Percentiles rank a stretch among this genome's conserved stretches.
These are phyloP conservation scores for Boletus mariae DNA, from an alignment of 1,284 basidiomycete species.

Conservation along the genomic window DNA sequence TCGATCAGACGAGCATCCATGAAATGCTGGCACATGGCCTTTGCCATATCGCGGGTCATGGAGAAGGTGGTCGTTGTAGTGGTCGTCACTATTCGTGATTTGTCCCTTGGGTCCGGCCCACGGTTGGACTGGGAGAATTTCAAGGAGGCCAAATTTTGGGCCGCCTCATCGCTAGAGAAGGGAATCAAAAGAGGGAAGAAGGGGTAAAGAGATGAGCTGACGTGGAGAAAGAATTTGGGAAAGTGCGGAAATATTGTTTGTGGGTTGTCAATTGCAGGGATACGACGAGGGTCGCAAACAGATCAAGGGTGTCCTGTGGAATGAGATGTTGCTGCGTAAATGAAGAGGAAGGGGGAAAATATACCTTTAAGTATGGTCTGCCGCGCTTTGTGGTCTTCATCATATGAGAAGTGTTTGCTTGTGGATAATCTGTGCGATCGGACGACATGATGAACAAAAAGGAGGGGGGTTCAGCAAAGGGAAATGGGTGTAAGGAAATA, in stretches of 20 bases:
- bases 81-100: slow-evolving; percentile 94
- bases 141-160: slow-evolving; percentile 88
- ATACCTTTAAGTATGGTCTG: slow-evolving; percentile 88
- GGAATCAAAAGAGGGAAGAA: slow-evolving; percentile 16
- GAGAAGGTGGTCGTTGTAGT: slow-evolving; percentile 99
- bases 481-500: slow-evolving; percentile 27
- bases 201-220: slow-evolving; percentile 38
- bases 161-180: slow-evolving; percentile 84
- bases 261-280: slow-evolving; percentile 87
- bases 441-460: slow-evolving; percentile 36
- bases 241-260: slow-evolving; percentile 94
- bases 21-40: slow-evolving; percentile 98
- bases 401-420: slow-evolving; percentile 78
- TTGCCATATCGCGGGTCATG: slow-evolving; percentile 99
- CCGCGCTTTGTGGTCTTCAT: slow-evolving; percentile 97
- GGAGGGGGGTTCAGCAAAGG: slow-evolving; percentile 24
- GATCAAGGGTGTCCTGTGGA: slow-evolving; percentile 90
- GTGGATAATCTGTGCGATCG: slow-evolving; percentile 37
- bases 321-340: not conserved
- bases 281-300: slow-evolving; percentile 95
- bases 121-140: slow-evolving; percentile 99
- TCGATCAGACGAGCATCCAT: slow-evolving; percentile 98
- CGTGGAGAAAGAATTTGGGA: slow-evolving; percentile 95
- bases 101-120: slow-evolving; percentile 95
- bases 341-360: slow-evolving; percentile 3